Evolutionary conservation across 148 eudicot species (phyloP).

Genomic region (Rhododendron ovatum): DNA sequence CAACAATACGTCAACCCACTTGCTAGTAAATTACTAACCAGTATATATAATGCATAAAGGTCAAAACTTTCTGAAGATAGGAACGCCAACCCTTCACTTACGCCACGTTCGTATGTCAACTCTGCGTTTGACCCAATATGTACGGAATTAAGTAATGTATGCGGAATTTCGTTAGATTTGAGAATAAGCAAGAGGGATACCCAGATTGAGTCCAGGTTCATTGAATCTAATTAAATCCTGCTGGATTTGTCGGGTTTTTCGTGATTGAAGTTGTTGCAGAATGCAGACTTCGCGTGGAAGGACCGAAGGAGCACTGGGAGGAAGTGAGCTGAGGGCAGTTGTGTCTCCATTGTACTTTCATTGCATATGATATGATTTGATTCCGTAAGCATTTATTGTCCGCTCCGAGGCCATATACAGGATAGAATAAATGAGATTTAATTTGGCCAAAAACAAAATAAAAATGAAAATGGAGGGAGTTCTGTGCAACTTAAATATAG

Average conservation of each 20-base stretch:
- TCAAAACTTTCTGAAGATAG: no score
- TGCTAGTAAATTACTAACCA: not conserved
- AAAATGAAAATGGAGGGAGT: no score
- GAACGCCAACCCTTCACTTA: not conserved
- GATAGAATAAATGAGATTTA: no score
- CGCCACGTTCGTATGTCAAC: not conserved
- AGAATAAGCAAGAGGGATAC: not conserved
- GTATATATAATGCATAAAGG: not conserved
- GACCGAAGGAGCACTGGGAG: not conserved
- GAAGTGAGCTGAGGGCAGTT: no score
- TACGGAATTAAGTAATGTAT: not conserved
- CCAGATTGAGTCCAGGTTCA: constrained; percentile 16
- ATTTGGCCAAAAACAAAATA: no score
- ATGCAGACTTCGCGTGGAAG: not conserved
- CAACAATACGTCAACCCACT: not conserved
- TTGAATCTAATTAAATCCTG: not conserved
- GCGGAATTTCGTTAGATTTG: not conserved
- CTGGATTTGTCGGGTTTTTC: not conserved
- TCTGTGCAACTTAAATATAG: no score
- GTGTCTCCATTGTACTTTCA: no score
- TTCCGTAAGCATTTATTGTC: no score
- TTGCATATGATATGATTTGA: no score
- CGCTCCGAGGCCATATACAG: no score
- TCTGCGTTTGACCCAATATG: not conserved
- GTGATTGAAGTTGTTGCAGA: not conserved